phyloP scores from a whole-genome alignment of 768 basidiomycete species.

The Clitopilus passeckerianus region DNA sequence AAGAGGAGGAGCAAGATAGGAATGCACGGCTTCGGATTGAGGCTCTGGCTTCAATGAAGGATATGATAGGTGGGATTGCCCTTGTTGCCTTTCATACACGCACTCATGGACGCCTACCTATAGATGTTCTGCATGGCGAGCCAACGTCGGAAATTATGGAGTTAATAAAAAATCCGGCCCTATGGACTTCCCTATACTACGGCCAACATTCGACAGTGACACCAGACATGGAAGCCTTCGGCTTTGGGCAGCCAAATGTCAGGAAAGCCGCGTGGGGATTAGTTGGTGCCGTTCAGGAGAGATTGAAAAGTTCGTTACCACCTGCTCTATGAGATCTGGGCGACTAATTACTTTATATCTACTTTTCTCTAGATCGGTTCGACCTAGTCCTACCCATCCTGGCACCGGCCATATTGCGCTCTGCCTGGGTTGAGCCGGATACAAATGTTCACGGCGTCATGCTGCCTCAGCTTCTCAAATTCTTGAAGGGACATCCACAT shows the following conservation, averaged over 20 bases:
- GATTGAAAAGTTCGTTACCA: constrained; percentile 35
- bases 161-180: constrained; percentile 41
- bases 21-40: constrained; percentile 65
- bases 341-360: neutral
- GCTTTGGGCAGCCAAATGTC: constrained; percentile 64
- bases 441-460: constrained; percentile 58
- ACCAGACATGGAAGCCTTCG: constrained; percentile 40
- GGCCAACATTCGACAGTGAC: constrained; percentile 36
- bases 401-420: constrained; percentile 57
- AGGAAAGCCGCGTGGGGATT: constrained; percentile 67
- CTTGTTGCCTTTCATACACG: neutral
- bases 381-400: constrained; percentile 37
- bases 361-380: constrained; percentile 13
- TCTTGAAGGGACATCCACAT: constrained; percentile 66
- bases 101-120: neutral
- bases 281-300: constrained; percentile 38
- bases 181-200: constrained; percentile 59
- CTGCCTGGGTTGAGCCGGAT: constrained; percentile 69
- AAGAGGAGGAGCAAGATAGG: constrained; percentile 68
- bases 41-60: constrained; percentile 60
- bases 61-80: constrained; percentile 50
- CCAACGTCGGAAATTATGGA: constrained; percentile 26
- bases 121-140: constrained; percentile 12
- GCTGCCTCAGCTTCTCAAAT: constrained; percentile 67
- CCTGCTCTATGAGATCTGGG: neutral